A percentile compares a stretch with the other conserved stretches of the same genome.
These are phyloP conservation scores for Trichophyton schoenleinii DNA, from an alignment of 2,329 filamentous ascomycete species.

Conservation along the genomic window DNA sequence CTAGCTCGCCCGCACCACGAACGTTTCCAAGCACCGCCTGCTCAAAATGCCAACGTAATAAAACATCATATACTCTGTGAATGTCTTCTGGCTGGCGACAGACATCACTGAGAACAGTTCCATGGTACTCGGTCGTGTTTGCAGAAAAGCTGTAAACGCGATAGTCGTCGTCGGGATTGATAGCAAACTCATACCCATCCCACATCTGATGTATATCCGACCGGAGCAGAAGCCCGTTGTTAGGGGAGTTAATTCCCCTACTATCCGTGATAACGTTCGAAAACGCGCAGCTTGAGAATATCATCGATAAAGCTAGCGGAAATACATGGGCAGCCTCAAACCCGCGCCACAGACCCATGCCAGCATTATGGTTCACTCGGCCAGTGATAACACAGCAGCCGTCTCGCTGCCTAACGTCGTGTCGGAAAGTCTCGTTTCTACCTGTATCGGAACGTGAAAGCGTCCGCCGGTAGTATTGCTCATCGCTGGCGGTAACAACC, in stretches of 20 bases:
- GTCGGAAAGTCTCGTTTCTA: too few species aligned
- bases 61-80: not conserved
- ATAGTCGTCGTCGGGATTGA: not conserved
- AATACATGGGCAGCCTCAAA: not conserved
- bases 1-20: not conserved
- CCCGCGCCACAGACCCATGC: not conserved
- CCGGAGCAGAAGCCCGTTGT: not conserved
- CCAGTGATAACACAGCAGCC: not conserved
- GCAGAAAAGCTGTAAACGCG: not conserved
- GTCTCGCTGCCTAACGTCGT: too few species aligned
- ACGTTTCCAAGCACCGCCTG: conserved; percentile 11
- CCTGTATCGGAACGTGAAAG: too few species aligned
- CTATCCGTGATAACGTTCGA: too few species aligned
- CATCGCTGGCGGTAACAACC: too few species aligned
- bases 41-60: conserved; percentile 13
- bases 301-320: not conserved
- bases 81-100: not conserved
- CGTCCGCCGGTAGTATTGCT: too few species aligned
- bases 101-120: not conserved
- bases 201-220: not conserved
- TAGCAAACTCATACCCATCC: not conserved
- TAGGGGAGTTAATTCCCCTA: not conserved
- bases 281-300: too few species aligned
- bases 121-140: not conserved
- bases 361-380: not conserved